Conservation (phyloP, 2,329 filamentous ascomycete genomes). For the Alternaria consortialis region DNA sequence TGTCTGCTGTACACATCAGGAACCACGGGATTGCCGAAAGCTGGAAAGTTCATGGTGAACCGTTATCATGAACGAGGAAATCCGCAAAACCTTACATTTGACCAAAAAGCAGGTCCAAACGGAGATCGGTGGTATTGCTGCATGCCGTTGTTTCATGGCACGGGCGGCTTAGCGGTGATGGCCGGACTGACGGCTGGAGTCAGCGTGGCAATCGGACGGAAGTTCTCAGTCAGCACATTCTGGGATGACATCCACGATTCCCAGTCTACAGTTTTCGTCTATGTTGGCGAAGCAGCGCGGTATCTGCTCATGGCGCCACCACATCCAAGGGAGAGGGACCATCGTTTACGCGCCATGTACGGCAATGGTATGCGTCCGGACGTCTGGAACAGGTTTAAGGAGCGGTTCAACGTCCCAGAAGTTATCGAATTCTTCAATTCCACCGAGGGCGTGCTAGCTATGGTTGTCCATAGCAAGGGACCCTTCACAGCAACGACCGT, state of each 20-base stretch:
- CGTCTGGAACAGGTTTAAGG: conserved; percentile 70
- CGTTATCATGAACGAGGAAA: conserved; percentile 46
- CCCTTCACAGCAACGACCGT: conserved; percentile 68
- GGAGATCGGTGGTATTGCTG: conserved; percentile 74
- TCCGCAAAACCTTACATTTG: conserved; percentile 45
- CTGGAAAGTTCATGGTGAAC: conserved; percentile 37
- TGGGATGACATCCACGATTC: conserved; percentile 76
- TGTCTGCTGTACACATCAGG: conserved; percentile 77
- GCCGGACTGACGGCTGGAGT: conserved; percentile 53
- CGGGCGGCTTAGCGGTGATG: conserved; percentile 68
- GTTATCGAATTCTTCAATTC: conserved; percentile 80
- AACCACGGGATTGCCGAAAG: conserved; percentile 77
- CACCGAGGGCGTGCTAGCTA: conserved; percentile 72
- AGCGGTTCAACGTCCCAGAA: conserved; percentile 68
- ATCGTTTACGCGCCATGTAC: conserved; percentile 67
- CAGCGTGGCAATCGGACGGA: conserved; percentile 68
- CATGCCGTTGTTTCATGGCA: conserved; percentile 81
- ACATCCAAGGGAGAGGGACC: conserved; percentile 65
- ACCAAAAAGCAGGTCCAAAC: conserved; percentile 47
- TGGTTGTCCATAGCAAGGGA: conserved; percentile 63
- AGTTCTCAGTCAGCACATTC: conserved; percentile 73
- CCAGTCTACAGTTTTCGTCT: conserved; percentile 73
- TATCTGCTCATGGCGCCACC: conserved; percentile 75
- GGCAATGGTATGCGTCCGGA: conserved; percentile 74
- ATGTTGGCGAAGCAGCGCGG: conserved; percentile 78